Evolutionary conservation across 129 eudicot genomes (phyloP).

Genomic region (Smallanthus sonchifolius): DNA sequence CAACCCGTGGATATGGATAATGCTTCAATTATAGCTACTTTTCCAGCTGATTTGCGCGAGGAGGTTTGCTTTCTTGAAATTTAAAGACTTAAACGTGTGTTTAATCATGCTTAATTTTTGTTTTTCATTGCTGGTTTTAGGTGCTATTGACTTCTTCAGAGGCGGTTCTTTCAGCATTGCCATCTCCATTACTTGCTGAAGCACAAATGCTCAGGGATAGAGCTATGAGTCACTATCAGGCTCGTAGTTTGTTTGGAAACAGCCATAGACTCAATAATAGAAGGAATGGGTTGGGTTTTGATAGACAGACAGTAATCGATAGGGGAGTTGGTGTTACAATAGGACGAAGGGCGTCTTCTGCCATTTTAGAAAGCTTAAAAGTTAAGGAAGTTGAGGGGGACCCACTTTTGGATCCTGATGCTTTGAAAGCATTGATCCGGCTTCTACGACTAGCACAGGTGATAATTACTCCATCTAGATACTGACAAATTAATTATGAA

Average conservation of each 20-base stretch:
- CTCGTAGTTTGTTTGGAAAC: slow-evolving; percentile 92
- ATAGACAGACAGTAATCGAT: slow-evolving; percentile 75
- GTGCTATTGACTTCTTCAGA: slow-evolving; percentile 95
- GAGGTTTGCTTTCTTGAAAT: slow-evolving; percentile 60
- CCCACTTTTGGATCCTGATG: slow-evolving; percentile 86
- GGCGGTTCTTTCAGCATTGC: slow-evolving; percentile 92
- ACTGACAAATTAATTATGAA: not conserved
- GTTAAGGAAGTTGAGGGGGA: slow-evolving; percentile 94
- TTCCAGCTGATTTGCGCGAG: slow-evolving; percentile 97
- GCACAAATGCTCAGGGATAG: slow-evolving; percentile 99
- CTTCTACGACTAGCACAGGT: slow-evolving; percentile 90
- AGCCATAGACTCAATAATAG: slow-evolving; percentile 64
- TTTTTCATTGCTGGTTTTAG: slow-evolving; percentile 28
- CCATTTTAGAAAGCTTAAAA: slow-evolving; percentile 60
- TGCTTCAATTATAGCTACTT: slow-evolving; percentile 96
- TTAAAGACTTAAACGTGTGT: not conserved
- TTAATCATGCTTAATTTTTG: slow-evolving; percentile 4
- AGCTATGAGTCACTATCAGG: slow-evolving; percentile 99
- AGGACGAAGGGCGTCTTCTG: slow-evolving; percentile 60
- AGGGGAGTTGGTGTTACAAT: slow-evolving; percentile 91
- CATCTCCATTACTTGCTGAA: slow-evolving; percentile 97
- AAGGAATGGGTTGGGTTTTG: slow-evolving; percentile 81
- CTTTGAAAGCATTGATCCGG: slow-evolving; percentile 75
- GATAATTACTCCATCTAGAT: slow-evolving; percentile 6
- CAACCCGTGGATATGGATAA: slow-evolving; percentile 99